These are phyloP conservation scores for Lactuca saligna DNA, from an alignment of 129 eudicot genomes.

Conservation along the genomic window DNA sequence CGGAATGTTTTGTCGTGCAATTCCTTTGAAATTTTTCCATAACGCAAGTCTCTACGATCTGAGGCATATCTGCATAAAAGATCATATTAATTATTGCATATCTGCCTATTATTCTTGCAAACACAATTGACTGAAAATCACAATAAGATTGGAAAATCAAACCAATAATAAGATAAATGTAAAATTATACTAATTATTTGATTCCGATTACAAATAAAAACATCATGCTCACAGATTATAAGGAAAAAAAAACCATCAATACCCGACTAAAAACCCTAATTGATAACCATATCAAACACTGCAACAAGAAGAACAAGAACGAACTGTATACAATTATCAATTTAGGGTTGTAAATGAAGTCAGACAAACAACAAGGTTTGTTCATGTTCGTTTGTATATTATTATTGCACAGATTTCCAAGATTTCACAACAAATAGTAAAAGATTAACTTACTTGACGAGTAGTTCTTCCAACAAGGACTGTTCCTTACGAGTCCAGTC, in stretches of 20 bases:
- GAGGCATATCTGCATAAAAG: conserved; percentile 46
- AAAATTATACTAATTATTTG: no score
- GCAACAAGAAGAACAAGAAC: neutral
- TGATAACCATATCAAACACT: neutral
- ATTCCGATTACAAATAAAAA: no score
- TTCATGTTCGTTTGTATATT: neutral
- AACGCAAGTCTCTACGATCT: conserved; percentile 30
- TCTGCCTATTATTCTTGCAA: neutral
- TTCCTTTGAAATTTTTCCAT: conserved; percentile 52
- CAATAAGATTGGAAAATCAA: no score
- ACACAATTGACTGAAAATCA: neutral
- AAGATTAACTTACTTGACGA: conserved; percentile 13
- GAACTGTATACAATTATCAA: no score
- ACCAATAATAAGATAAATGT: no score
- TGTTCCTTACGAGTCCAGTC: conserved; percentile 59
- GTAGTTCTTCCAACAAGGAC: conserved; percentile 49
- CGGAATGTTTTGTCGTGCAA: conserved; percentile 52
- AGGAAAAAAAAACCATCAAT: no score
- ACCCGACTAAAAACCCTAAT: neutral
- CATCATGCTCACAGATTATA: no score
- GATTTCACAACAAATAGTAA: neutral
- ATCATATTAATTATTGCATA: no score
- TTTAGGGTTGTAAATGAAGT: no score
- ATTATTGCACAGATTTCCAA: neutral
- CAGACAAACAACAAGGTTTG: no score